phyloP scores from a whole-genome alignment of 257 asterid species.

The Gynochthodes officinalis region DNA sequence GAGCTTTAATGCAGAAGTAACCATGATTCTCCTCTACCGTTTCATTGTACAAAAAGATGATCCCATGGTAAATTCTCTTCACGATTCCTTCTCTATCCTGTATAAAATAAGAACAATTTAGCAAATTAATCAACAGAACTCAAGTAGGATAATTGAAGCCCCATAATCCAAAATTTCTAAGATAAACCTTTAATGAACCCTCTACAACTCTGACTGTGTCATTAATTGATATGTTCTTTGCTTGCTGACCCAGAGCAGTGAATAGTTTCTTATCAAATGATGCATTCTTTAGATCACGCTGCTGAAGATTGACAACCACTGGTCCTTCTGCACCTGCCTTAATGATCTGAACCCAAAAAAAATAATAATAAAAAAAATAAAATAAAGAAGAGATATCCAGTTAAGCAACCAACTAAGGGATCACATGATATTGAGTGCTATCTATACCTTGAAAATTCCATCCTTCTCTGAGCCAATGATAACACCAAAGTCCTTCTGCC shows the following conservation, averaged over 20 bases:
- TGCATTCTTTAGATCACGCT: slow-evolving; percentile 64
- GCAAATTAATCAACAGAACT: not conserved
- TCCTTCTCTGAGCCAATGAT: slow-evolving; percentile 80
- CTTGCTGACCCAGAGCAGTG: slow-evolving; percentile 64
- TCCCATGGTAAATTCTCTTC: slow-evolving; percentile 76
- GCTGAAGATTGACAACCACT: slow-evolving; percentile 47
- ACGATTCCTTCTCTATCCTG: slow-evolving; percentile 85
- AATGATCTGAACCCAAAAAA: slow-evolving; percentile 48
- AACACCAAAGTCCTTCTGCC: slow-evolving; percentile 91
- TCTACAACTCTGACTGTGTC: slow-evolving; percentile 67
- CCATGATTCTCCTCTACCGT: slow-evolving; percentile 61
- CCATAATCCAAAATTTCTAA: slow-evolving; percentile 11
- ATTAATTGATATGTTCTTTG: slow-evolving; percentile 60
- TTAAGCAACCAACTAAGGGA: slow-evolving; percentile 19
- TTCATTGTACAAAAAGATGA: slow-evolving; percentile 68
- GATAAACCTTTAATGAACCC: slow-evolving; percentile 76
- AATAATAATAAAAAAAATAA: too few species aligned
- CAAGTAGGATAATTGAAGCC: slow-evolving; percentile 14
- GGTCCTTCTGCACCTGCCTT: slow-evolving; percentile 80
- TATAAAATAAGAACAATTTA: slow-evolving; percentile 18
- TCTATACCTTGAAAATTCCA: slow-evolving; percentile 66
- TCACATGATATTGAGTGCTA: slow-evolving; percentile 13
- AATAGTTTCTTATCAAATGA: slow-evolving; percentile 83
- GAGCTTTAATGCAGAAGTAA: slow-evolving; percentile 63
- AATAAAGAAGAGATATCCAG: too few species aligned